Percentiles rank a stretch among this genome's conserved stretches.
phyloP scores from a whole-genome alignment of 176 grass and related monocot species.

The Musa beccarii region DNA sequence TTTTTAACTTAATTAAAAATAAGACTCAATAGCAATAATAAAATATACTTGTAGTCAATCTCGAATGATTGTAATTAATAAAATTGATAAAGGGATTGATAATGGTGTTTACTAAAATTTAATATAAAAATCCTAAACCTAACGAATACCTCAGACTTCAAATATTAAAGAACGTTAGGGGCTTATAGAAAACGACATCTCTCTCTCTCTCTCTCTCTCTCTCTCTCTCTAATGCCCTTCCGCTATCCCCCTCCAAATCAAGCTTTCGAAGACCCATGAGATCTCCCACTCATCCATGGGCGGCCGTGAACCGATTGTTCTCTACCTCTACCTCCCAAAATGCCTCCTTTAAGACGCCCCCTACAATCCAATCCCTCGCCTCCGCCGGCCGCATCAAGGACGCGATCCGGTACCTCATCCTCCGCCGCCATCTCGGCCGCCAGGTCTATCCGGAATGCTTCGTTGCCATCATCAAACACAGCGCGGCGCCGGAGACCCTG shows the following conservation, averaged over 20 bases:
- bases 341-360: not conserved
- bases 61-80: no score
- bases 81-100: no score
- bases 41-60: no score
- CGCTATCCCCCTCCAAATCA: not conserved
- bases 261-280: conserved; percentile 9
- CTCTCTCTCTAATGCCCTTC: not conserved
- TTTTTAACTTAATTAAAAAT: no score
- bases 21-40: no score
- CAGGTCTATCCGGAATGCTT: conserved; percentile 7
- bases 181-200: not conserved
- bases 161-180: no score
- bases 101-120: no score
- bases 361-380: not conserved
- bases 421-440: conserved; percentile 15
- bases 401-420: conserved; percentile 14
- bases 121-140: no score
- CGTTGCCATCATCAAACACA: conserved; percentile 5
- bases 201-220: not conserved
- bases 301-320: not conserved
- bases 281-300: not conserved
- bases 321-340: not conserved
- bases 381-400: conserved; percentile 11
- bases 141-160: no score
- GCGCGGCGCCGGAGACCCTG: not conserved